Conservation (phyloP, 768 basidiomycete species). For the Macrolepiota dolichaula region DNA sequence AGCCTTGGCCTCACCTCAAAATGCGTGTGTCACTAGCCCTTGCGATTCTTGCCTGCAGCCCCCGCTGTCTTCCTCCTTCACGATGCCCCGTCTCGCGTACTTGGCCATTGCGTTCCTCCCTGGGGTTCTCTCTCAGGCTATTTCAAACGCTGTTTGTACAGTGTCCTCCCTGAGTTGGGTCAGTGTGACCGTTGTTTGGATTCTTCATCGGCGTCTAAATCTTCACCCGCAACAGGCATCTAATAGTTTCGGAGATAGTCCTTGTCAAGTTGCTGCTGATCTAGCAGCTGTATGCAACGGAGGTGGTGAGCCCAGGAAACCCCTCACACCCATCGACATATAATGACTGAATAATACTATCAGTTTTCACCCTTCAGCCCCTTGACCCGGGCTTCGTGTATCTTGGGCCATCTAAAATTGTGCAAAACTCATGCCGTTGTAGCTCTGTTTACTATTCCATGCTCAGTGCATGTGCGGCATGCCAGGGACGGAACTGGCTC, state of each 20-base stretch:
- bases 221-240: conserved; percentile 25
- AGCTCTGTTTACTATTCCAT: conserved; percentile 53
- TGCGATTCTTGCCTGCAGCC: neutral
- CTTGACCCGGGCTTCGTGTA: conserved; percentile 28
- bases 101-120: conserved; percentile 4
- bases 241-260: conserved; percentile 36
- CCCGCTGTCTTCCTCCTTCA: neutral
- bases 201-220: neutral
- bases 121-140: neutral
- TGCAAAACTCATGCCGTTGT: conserved; percentile 44
- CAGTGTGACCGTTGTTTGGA: neutral
- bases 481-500: conserved; percentile 36
- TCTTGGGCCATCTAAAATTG: conserved; percentile 28
- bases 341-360: neutral
- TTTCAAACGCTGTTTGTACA: neutral
- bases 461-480: conserved; percentile 47
- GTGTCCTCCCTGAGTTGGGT: neutral
- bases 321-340: neutral
- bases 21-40: neutral
- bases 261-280: conserved; percentile 41
- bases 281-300: conserved; percentile 38
- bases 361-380: conserved; percentile 32
- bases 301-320: conserved; percentile 26
- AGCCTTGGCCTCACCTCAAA: neutral
- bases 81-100: conserved; percentile 3